Base-by-base conservation (phyloP, 163 green algal genomes). In the Scenedesmus sp. region DNA sequence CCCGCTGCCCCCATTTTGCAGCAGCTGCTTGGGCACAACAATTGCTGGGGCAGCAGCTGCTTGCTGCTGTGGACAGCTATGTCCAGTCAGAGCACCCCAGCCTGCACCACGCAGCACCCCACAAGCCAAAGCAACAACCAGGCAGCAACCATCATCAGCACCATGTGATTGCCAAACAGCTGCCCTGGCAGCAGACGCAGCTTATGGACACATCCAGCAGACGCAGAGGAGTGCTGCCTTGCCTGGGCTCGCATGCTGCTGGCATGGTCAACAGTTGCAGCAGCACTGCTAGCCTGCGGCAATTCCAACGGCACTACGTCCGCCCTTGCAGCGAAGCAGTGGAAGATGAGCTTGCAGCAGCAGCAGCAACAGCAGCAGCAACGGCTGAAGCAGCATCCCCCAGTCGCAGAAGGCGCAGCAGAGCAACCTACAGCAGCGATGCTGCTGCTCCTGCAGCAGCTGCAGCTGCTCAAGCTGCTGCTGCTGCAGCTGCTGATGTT, bases 361-460 rank as follows among this genome's bases (percentile, higher is more conserved):
- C 70, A 79, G 67, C 67, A 77, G 23, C 70, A 79, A 23, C 70
- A 79, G 70, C 23, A 46, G 34, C 34, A 46, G 34, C 34, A 46
- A 46, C 34, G 34, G 34, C 34, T 46, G 34, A 46, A 46, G 34
- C 34, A 46, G 34, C 34, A 46, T 46, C 34, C 34, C 70, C 70
- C 13, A 52, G 70, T 79, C 23, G 70, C 70, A 23, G 70, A 23
- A 79, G 70, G 70, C 70, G 23, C 70, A 52, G 70, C 70, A 79
- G 70, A 79, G 46, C 70, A 52, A 79, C 70, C 70, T 52, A n/a
- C 70, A 79, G 70, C 70, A 79, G 77, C 3, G 34, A 84, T 84
- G 34, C 77, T 23, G 76, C 76, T 59, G 76, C 26, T 57, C 9
- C 34, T 60, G 77, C 77, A 56, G 12, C 34, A 56, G n/a, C n/a